Conservation (phyloP, 1,284 basidiomycete genomes). For the Athelia psychrophila region DNA sequence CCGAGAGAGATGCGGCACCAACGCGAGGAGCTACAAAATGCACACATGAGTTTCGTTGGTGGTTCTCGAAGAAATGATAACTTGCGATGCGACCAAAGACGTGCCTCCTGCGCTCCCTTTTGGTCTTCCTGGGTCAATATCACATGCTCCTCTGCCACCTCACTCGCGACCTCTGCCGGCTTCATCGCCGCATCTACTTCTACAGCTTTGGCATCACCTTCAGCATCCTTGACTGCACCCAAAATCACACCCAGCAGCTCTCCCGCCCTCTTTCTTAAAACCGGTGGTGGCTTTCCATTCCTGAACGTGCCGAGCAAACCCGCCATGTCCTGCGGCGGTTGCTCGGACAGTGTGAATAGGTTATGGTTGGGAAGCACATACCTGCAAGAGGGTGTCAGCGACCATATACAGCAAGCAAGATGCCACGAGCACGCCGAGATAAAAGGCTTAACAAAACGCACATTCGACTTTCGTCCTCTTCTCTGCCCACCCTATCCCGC, state of each 20-base stretch:
- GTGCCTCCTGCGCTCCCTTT: constrained; percentile 1
- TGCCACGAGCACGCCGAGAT: constrained; percentile 1
- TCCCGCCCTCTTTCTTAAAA: constrained; percentile 54
- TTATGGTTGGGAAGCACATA: constrained; percentile 74
- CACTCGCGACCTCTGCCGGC: too few relatives aligned
- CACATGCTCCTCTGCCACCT: too few relatives aligned
- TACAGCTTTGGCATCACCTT: too few relatives aligned
- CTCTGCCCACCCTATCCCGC: constrained; percentile 80
- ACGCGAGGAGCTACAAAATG: neutral
- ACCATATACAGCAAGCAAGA: too few relatives aligned
- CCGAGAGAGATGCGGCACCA: constrained; percentile 16
- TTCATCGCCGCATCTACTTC: too few relatives aligned
- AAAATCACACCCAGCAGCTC: constrained; percentile 64
- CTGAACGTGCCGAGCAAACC: constrained; percentile 54
- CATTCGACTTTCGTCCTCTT: constrained; percentile 87
- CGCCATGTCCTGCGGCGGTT: constrained; percentile 58
- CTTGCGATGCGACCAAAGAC: constrained; percentile 24
- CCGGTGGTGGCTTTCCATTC: constrained; percentile 51
- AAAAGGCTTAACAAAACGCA: constrained; percentile 34
- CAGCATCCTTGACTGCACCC: constrained; percentile 11
- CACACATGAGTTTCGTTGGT: constrained; percentile 4
- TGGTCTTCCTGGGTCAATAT: constrained; percentile 6
- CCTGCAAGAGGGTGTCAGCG: constrained; percentile 33
- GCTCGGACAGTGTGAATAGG: constrained; percentile 68
- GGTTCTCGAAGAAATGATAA: constrained; percentile 1